A percentile compares a stretch with the other conserved stretches of the same genome.
Conservation (phyloP, 441 rosid species). For the Kokia cookei region DNA sequence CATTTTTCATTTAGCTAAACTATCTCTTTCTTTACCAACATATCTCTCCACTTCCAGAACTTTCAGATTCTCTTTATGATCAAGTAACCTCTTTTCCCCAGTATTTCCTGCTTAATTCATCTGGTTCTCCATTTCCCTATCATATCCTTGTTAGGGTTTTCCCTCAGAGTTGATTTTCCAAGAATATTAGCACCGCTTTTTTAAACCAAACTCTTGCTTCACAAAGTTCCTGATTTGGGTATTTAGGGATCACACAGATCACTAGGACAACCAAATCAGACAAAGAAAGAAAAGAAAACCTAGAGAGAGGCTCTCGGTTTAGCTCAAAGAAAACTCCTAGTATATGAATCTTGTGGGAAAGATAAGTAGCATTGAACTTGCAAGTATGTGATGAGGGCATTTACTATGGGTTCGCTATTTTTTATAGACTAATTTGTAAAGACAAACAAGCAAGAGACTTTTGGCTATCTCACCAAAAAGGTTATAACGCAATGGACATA, state of each 20-base stretch:
- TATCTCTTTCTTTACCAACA: not conserved
- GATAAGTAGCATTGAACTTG: not conserved
- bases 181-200: not conserved
- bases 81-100: not conserved
- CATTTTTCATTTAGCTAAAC: not conserved
- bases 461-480: not conserved
- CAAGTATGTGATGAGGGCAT: not conserved
- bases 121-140: not conserved
- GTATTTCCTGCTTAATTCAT: not conserved
- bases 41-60: not conserved
- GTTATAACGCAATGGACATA: not conserved
- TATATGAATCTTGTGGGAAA: not conserved
- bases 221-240: not conserved
- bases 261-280: not conserved
- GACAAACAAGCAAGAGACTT: not conserved
- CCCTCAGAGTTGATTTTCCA: not conserved
- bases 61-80: not conserved
- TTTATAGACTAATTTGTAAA: not conserved
- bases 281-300: not conserved
- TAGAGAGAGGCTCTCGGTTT: not conserved
- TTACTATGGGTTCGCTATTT: not conserved
- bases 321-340: not conserved
- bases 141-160: not conserved
- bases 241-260: not conserved
- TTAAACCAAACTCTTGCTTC: not conserved